Percentiles rank a stretch among this genome's conserved stretches.
Evolutionary conservation across 2,329 filamentous ascomycete genomes (phyloP).

Genomic region (Nemania sp.): DNA sequence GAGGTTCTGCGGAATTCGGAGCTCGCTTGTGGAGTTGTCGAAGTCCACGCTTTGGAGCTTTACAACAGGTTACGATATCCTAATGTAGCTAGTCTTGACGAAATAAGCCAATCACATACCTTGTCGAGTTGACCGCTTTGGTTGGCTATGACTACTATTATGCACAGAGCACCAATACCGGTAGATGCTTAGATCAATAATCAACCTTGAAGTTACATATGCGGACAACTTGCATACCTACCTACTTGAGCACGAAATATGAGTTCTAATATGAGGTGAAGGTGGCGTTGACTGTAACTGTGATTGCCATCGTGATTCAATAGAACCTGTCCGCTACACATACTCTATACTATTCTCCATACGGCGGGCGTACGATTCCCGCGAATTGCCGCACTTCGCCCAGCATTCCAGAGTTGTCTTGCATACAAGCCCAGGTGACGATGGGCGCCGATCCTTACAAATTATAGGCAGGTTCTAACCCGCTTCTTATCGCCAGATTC

Average conservation of each 20-base stretch:
- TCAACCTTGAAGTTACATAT: too few relatives aligned
- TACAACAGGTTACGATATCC: not conserved
- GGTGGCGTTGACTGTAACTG: not conserved
- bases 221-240: too few relatives aligned
- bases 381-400: not conserved
- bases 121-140: not conserved
- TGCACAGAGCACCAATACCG: too few relatives aligned
- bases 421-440: not conserved
- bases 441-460: not conserved
- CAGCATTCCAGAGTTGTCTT: not conserved
- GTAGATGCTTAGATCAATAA: too few relatives aligned
- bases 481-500: not conserved
- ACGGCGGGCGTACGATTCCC: not conserved
- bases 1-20: not conserved
- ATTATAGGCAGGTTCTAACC: not conserved
- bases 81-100: not conserved
- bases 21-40: not conserved
- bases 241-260: not conserved
- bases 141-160: not conserved
- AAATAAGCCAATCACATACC: not conserved
- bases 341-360: not conserved
- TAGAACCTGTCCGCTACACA: not conserved
- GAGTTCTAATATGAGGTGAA: too few relatives aligned
- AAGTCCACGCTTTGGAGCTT: not conserved
- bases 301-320: not conserved